phyloP scores from a whole-genome alignment of 768 basidiomycete species.

The Arthromyces matolae region DNA sequence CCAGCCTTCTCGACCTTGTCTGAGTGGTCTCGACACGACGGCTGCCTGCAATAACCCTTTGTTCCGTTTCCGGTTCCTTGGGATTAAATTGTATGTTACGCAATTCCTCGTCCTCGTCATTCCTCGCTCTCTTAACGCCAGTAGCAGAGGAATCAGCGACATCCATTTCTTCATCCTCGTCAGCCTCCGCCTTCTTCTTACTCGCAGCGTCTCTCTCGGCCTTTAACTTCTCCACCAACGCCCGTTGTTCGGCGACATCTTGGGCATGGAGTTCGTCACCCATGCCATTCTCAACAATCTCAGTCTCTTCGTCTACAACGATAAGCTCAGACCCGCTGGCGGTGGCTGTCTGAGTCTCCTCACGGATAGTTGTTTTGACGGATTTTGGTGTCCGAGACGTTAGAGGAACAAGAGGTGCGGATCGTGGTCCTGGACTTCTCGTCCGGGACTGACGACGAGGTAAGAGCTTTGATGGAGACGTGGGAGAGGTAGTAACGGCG shows the following conservation, averaged over 20 bases:
- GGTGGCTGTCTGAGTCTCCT: constrained; percentile 35
- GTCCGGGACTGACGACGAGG: constrained; percentile 35
- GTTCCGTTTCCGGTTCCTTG: constrained; percentile 62
- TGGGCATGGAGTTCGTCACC: constrained; percentile 60
- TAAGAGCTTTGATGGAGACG: constrained; percentile 22
- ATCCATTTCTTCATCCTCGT: constrained; percentile 35
- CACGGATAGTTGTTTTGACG: constrained; percentile 28
- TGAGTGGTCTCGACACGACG: constrained; percentile 56
- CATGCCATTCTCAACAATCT: constrained; percentile 47
- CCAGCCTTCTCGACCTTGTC: constrained; percentile 69
- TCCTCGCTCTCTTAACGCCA: constrained; percentile 53
- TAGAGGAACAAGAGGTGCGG: constrained; percentile 28
- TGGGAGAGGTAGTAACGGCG: constrained; percentile 35
- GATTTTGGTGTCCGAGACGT: constrained; percentile 35
- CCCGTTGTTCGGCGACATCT: constrained; percentile 76
- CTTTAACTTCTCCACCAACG: constrained; percentile 70
- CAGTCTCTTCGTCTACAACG: constrained; percentile 61
- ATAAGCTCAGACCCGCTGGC: constrained; percentile 61
- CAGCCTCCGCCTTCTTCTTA: constrained; percentile 23
- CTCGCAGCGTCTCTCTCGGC: constrained; percentile 42
- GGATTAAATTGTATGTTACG: constrained; percentile 50
- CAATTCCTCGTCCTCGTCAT: constrained; percentile 45
- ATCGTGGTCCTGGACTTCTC: constrained; percentile 38
- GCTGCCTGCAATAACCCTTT: constrained; percentile 55
- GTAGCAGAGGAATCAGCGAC: constrained; percentile 19